Evolutionary conservation across 768 basidiomycete genomes (phyloP).

Genomic region (Hebeloma cylindrosporum): DNA sequence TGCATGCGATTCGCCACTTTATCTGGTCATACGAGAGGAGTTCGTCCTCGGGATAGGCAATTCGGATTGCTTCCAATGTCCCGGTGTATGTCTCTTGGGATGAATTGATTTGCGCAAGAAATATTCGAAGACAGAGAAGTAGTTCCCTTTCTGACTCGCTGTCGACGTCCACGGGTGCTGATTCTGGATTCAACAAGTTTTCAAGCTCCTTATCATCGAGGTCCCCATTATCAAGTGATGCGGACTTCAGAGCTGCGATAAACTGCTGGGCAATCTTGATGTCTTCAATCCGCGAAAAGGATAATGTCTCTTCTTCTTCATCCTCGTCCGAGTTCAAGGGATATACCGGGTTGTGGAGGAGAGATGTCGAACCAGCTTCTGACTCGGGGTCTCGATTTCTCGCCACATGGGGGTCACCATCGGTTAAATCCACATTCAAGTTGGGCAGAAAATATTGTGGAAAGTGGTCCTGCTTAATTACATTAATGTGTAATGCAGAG

Average conservation of each 20-base stretch:
- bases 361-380: no score
- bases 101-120: constrained; percentile 16
- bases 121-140: constrained; percentile 13
- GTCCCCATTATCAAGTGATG: constrained; percentile 25
- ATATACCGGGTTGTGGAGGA: no score
- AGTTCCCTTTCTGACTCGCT: constrained; percentile 18
- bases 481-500: no score
- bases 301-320: no score
- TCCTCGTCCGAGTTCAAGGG: no score
- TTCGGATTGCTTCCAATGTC: constrained; percentile 11
- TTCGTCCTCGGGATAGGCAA: constrained; percentile 22
- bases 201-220: constrained; percentile 23
- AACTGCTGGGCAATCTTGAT: constrained; percentile 18
- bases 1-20: constrained; percentile 21
- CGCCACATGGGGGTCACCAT: no score
- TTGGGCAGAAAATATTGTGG: no score
- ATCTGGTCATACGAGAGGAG: constrained; percentile 28
- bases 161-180: constrained; percentile 5
- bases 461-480: no score
- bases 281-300: constrained; percentile 7
- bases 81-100: constrained; percentile 17
- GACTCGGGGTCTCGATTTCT: no score
- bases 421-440: no score
- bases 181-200: constrained; percentile 23
- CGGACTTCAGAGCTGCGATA: constrained; percentile 19